Percentiles rank a stretch among this genome's conserved stretches.
These are phyloP conservation scores for Mycena pura DNA, from an alignment of 768 basidiomycete species.

Conservation along the genomic window DNA sequence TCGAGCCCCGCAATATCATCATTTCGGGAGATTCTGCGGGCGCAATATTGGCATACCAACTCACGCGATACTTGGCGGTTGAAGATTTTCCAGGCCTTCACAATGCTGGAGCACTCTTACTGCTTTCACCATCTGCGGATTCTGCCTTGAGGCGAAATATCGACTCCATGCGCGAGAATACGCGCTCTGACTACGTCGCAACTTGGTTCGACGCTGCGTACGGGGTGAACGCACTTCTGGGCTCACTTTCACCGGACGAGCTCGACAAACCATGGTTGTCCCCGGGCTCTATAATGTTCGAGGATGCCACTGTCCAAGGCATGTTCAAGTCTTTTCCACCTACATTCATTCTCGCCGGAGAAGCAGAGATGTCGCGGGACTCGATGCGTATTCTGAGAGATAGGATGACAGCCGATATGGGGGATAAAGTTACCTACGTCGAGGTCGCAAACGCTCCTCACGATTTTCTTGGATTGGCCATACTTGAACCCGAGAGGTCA, in stretches of 20 bases:
- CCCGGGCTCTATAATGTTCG: constrained; percentile 17
- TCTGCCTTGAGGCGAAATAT: neutral
- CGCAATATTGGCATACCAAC: constrained; percentile 51
- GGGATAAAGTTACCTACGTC: constrained; percentile 30
- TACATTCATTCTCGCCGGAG: constrained; percentile 44
- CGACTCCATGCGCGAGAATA: constrained; percentile 18
- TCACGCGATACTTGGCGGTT: constrained; percentile 42
- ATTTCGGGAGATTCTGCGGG: constrained; percentile 63
- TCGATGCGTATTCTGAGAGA: constrained; percentile 31
- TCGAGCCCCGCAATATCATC: constrained; percentile 50
- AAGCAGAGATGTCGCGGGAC: constrained; percentile 41
- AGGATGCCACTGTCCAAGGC: constrained; percentile 3
- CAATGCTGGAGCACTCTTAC: constrained; percentile 37
- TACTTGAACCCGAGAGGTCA: constrained; percentile 12
- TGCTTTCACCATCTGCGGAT: constrained; percentile 41
- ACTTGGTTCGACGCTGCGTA: constrained; percentile 10
- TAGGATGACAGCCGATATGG: constrained; percentile 40
- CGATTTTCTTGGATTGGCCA: constrained; percentile 27
- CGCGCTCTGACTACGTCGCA: constrained; percentile 1
- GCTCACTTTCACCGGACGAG: constrained; percentile 6
- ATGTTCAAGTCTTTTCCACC: constrained; percentile 35
- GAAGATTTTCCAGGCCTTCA: constrained; percentile 11
- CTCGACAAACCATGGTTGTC: constrained; percentile 19
- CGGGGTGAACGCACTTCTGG: constrained; percentile 1
- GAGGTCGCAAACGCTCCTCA: constrained; percentile 39